phyloP scores from a whole-genome alignment of 306 rosid species.

The Betula pendula region DNA sequence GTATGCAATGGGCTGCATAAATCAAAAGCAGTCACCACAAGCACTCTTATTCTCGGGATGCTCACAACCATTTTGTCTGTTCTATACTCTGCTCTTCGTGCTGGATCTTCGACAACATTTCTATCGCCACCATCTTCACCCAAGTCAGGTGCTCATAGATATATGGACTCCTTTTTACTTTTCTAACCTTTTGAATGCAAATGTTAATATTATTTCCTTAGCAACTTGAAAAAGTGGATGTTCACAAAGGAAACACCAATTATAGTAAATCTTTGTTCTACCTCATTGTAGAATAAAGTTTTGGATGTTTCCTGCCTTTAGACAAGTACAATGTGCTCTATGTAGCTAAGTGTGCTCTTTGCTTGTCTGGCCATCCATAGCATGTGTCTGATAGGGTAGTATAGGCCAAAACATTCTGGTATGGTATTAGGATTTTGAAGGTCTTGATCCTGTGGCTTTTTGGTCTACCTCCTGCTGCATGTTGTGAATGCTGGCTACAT shows the following conservation, averaged over 20 bases:
- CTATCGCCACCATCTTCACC: constrained; percentile 92
- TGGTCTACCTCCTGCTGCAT: constrained; percentile 3
- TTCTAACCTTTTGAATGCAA: not conserved
- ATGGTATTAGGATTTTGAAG: not conserved
- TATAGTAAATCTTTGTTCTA: not conserved
- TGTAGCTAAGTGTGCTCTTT: not conserved
- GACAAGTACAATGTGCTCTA: not conserved
- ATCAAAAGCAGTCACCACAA: constrained; percentile 60
- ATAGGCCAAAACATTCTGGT: not conserved
- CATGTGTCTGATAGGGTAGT: not conserved
- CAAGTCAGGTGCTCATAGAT: constrained; percentile 49
- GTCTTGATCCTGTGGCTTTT: not conserved
- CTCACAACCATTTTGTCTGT: constrained; percentile 83
- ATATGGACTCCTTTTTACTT: constrained; percentile 16
- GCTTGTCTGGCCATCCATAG: not conserved
- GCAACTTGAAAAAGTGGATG: not conserved
- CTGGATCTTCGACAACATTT: constrained; percentile 91
- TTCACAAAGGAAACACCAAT: not conserved
- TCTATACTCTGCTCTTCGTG: constrained; percentile 90
- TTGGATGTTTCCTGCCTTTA: not conserved
- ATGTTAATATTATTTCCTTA: not conserved
- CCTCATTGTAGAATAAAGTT: not conserved
- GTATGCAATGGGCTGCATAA: constrained; percentile 86
- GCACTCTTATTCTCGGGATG: constrained; percentile 90
- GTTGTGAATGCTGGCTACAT: not conserved